Evolutionary conservation across 352 stramenopile genomes (phyloP).

Genomic region (Peronospora tabacina): DNA sequence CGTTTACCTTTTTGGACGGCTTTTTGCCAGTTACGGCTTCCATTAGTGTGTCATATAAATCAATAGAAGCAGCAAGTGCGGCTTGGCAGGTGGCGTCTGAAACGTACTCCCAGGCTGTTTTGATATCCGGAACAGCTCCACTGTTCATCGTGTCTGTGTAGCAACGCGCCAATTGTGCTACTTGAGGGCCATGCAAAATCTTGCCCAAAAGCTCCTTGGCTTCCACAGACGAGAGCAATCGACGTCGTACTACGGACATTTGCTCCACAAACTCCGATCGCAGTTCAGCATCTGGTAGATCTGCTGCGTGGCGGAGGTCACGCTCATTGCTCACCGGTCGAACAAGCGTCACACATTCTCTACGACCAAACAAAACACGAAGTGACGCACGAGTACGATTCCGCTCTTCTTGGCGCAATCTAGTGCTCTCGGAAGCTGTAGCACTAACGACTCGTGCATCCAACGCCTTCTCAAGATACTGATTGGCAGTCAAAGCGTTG

Average conservation of each 20-base stretch:
- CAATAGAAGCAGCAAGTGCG: slow-evolving; percentile 42
- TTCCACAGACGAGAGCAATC: slow-evolving; percentile 39
- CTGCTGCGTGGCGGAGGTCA: slow-evolving; percentile 47
- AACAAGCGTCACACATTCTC: slow-evolving; percentile 73
- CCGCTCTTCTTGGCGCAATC: slow-evolving; percentile 48
- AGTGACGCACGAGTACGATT: slow-evolving; percentile 64
- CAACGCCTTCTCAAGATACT: slow-evolving; percentile 75
- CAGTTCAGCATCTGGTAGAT: slow-evolving; percentile 44
- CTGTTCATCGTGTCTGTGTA: slow-evolving; percentile 79
- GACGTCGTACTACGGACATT: slow-evolving; percentile 47
- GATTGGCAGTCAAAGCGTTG: slow-evolving; percentile 43
- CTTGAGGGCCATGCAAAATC: slow-evolving; percentile 48
- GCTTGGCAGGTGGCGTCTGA: slow-evolving; percentile 68
- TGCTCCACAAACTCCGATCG: slow-evolving; percentile 72
- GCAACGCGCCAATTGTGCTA: slow-evolving; percentile 52
- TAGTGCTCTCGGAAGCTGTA: slow-evolving; percentile 25
- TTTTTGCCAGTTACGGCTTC: slow-evolving; percentile 23
- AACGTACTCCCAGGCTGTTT: slow-evolving; percentile 78
- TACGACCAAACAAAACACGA: slow-evolving; percentile 58
- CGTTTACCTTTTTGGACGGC: slow-evolving; percentile 8
- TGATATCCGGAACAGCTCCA: slow-evolving; percentile 70
- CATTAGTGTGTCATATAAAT: slow-evolving; percentile 54
- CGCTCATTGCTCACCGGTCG: slow-evolving; percentile 63
- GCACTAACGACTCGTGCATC: slow-evolving; percentile 39
- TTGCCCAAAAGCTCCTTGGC: slow-evolving; percentile 68